Base-by-base conservation (phyloP, 1,284 basidiomycete genomes). In the Rhodotorula sp. region DNA sequence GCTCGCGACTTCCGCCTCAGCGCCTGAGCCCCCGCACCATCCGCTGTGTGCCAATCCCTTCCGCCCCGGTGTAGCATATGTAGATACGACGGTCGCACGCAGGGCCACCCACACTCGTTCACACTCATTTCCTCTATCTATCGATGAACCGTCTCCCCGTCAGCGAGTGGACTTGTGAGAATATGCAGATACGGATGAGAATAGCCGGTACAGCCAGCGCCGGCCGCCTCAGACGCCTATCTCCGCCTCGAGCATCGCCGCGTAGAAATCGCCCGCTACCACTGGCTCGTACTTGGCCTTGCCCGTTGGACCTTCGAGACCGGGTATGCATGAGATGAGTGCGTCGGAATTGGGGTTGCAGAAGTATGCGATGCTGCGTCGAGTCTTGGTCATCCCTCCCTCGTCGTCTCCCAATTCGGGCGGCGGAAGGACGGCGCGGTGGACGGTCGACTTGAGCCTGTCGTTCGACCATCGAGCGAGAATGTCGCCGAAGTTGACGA, bases 401-500 rank as follows among this genome's bases (percentile, higher is more conserved):
- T 48, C 17, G n/a, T 62, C 62, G 9, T 63, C 67, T 13, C 64
- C 63, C 7, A 24, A 46, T 1, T 10, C 10, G 15, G 46, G 27
- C 8, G 53, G 49, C 2, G 68, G 68, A 1, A 69, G 60, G 24
- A 65, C 51, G 15, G 63, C 68, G 9, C 63, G 59, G 36, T 69
- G 68, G 29, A 69, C 22, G 15, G 68, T 69, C 34, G 63, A 62
- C 20, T 69, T 69, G 56, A 69, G 64, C n/a, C 29, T 53, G 55
- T 69, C 68, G 51, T 69, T 69, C 2, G 59, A 62, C 68, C 68
- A 69, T 1, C 64, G 63, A 2, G 62, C 30, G 49, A 69, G 68
- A 34, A 65, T 60, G 57, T 69, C 63, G 29, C 68, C 68, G n/a
- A 68, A 59, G 59, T 69, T 69, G 59, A 69, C 51, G 36, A 69